A percentile compares a stretch with the other conserved stretches of the same genome.
Evolutionary conservation across 345 rosid species (phyloP).

Genomic region (Barbarea vulgaris): DNA sequence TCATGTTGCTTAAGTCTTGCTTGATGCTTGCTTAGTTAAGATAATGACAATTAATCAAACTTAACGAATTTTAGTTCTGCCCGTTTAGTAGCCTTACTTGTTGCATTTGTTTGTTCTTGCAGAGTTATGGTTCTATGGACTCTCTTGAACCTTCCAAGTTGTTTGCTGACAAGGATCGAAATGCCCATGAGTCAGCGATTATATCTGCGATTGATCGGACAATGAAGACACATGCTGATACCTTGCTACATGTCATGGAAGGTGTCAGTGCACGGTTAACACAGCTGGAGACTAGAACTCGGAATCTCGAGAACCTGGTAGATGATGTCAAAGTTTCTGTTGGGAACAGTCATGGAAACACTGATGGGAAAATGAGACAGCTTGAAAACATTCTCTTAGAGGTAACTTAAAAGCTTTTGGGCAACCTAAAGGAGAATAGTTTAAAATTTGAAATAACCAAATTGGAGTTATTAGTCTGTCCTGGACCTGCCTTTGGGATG

Average conservation of each 20-base stretch:
- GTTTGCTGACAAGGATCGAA: slow-evolving; percentile 54
- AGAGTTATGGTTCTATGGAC: slow-evolving; percentile 74
- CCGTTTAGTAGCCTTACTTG: neutral
- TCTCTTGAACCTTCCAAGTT: slow-evolving; percentile 62
- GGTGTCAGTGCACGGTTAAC: slow-evolving; percentile 77
- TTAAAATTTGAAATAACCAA: neutral
- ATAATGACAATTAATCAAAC: neutral
- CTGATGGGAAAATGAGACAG: slow-evolving; percentile 83
- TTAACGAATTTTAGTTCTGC: neutral
- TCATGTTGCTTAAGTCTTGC: neutral
- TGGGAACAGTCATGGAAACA: slow-evolving; percentile 75
- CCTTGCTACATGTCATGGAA: slow-evolving; percentile 65
- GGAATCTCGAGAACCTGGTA: slow-evolving; percentile 66
- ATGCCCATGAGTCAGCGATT: slow-evolving; percentile 41
- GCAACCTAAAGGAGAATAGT: neutral
- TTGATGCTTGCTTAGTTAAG: neutral
- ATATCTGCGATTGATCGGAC: slow-evolving; percentile 69
- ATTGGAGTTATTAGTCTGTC: neutral
- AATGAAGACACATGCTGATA: slow-evolving; percentile 75
- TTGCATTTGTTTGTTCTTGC: slow-evolving; percentile 13
- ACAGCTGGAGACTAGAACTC: slow-evolving; percentile 78
- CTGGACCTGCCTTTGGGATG: slow-evolving; percentile 8
- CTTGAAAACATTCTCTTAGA: slow-evolving; percentile 81
- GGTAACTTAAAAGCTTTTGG: slow-evolving; percentile 47
- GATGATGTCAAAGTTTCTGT: slow-evolving; percentile 83